A percentile compares a stretch with the other conserved stretches of the same genome.
These are phyloP conservation scores for Prunus fruticosa DNA, from an alignment of 306 rosid species.

Conservation along the genomic window DNA sequence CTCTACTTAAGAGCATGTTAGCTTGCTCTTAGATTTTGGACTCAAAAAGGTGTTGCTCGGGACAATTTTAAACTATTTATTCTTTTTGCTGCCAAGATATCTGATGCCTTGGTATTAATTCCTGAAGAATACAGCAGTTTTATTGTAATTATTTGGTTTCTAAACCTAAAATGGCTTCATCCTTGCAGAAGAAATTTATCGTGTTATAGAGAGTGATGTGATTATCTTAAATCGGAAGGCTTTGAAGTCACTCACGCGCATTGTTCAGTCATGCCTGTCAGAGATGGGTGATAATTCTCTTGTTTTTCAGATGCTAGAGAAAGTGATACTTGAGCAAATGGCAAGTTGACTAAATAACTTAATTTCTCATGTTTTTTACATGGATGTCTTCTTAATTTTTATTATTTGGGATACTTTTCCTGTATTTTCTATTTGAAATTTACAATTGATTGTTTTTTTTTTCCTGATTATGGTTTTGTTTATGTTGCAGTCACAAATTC, in stretches of 20 bases:
- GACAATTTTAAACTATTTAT: neutral
- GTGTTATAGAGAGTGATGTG: slow-evolving; percentile 37
- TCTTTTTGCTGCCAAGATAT: neutral
- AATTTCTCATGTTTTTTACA: neutral
- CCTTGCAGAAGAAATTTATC: slow-evolving; percentile 42
- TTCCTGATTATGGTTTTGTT: slow-evolving; percentile 15
- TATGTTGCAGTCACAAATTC: slow-evolving; percentile 42
- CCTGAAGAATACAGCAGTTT: neutral
- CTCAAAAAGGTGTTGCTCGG: neutral
- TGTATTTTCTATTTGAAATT: neutral
- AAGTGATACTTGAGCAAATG: slow-evolving; percentile 49
- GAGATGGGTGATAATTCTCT: slow-evolving; percentile 70
- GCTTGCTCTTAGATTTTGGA: neutral
- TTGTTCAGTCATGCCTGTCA: slow-evolving; percentile 45
- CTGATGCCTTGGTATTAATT: neutral
- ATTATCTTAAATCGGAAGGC: slow-evolving; percentile 26
- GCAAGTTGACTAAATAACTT: slow-evolving; percentile 39
- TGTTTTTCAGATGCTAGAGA: slow-evolving; percentile 55
- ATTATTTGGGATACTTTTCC: neutral
- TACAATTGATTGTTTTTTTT: neutral
- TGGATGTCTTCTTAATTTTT: neutral
- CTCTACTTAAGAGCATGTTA: neutral
- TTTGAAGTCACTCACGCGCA: slow-evolving; percentile 42
- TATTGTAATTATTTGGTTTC: neutral
- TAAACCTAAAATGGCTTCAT: slow-evolving; percentile 3